Percentiles rank a stretch among this genome's conserved stretches.
These are phyloP conservation scores for Crepidotus sp. DNA, from an alignment of 1,284 basidiomycete species.

Conservation along the genomic window DNA sequence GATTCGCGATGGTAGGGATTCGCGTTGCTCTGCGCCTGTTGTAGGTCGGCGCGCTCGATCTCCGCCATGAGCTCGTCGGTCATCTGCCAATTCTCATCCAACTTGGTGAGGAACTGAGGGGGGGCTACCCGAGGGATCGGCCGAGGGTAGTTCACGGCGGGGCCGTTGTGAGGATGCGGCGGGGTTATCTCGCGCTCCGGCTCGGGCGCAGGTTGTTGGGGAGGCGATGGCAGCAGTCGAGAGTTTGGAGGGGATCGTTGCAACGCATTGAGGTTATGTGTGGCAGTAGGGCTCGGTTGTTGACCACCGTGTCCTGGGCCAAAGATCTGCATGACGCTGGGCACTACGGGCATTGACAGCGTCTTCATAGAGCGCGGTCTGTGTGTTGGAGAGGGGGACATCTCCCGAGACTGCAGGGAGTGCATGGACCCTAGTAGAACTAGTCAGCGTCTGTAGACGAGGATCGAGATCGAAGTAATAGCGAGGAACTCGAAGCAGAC, in stretches of 20 bases:
- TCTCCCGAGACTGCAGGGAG: conserved; percentile 47
- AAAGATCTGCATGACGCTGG: conserved; percentile 41
- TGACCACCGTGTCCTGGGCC: conserved; percentile 31
- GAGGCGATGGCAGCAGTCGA: conserved; percentile 48
- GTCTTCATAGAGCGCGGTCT: conserved; percentile 48
- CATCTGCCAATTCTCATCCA: conserved; percentile 55
- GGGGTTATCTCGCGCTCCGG: conserved; percentile 25
- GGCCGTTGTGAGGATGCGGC: conserved; percentile 22
- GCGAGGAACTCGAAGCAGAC: conserved; percentile 12
- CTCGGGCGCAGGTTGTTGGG: conserved; percentile 25
- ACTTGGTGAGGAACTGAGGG: conserved; percentile 42
- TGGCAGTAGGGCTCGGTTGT: conserved; percentile 26
- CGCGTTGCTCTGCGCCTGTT: conserved; percentile 30
- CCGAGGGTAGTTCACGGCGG: conserved; percentile 31
- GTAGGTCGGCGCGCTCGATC: conserved; percentile 50
- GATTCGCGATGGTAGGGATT: conserved; percentile 28
- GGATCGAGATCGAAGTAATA: conserved; percentile 18
- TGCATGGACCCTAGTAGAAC: conserved; percentile 26
- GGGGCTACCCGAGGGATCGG: conserved; percentile 45
- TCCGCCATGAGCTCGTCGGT: conserved; percentile 61
- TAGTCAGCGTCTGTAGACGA: conserved; percentile 10
- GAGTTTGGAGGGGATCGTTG: conserved; percentile 27
- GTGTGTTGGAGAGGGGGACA: conserved; percentile 60
- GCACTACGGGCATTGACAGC: conserved; percentile 53
- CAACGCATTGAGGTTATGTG: conserved; percentile 25